phyloP scores from a whole-genome alignment of 441 rosid species.

The Eutrema salsugineum region DNA sequence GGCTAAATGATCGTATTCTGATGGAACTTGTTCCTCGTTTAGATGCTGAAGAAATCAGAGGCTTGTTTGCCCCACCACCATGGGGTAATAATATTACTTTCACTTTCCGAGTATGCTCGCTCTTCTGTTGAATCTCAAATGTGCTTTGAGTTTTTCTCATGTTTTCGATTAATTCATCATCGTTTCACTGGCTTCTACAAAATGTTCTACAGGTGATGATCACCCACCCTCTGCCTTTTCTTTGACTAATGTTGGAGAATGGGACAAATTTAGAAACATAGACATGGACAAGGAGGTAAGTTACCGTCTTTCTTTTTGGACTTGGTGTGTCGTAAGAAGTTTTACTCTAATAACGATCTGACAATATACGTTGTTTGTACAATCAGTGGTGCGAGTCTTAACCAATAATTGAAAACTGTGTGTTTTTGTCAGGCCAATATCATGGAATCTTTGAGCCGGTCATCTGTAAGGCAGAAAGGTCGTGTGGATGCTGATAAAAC shows the following conservation, averaged over 20 bases:
- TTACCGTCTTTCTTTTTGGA: neutral
- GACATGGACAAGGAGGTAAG: constrained; percentile 95
- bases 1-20: constrained; percentile 82
- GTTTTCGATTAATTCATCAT: neutral
- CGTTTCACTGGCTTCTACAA: neutral
- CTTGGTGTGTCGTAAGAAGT: neutral
- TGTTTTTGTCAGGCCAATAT: constrained; percentile 53
- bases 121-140: neutral
- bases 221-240: constrained; percentile 82
- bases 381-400: neutral
- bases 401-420: neutral
- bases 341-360: neutral
- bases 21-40: constrained; percentile 97
- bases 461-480: constrained; percentile 46
- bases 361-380: neutral
- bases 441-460: constrained; percentile 39
- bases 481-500: constrained; percentile 58
- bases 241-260: constrained; percentile 67
- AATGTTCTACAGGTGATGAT: constrained; percentile 62
- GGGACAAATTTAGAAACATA: constrained; percentile 86
- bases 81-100: constrained; percentile 49
- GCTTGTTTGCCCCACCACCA: constrained; percentile 96
- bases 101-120: neutral
- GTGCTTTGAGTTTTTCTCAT: neutral
- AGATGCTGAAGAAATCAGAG: constrained; percentile 78